phyloP scores from a whole-genome alignment of 371 early-diverging fungal genomes.

The Mortierella sp. region DNA sequence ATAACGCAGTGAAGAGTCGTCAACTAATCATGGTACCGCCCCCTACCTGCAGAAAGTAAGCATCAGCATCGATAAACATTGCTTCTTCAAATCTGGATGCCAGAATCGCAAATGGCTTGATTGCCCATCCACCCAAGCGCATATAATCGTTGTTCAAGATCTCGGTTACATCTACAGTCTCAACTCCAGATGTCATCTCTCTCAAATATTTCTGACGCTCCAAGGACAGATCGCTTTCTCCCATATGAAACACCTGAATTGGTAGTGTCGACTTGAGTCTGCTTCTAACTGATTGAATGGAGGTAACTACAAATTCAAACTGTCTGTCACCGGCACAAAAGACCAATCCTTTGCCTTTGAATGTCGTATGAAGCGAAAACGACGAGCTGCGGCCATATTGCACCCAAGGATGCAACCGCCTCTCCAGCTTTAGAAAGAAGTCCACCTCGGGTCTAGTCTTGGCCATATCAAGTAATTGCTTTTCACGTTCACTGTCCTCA shows the following conservation, averaged over 20 bases:
- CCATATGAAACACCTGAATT: conserved; percentile 78
- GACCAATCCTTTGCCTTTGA: conserved; percentile 73
- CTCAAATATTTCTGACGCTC: conserved; percentile 58
- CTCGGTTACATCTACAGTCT: conserved; percentile 62
- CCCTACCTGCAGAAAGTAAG: conserved; percentile 67
- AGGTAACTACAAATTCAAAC: conserved; percentile 70
- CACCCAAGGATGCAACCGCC: conserved; percentile 43
- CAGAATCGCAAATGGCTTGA: conserved; percentile 76
- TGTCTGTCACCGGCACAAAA: conserved; percentile 77
- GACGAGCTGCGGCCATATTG: conserved; percentile 33
- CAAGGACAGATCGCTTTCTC: conserved; percentile 65
- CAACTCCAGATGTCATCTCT: conserved; percentile 60
- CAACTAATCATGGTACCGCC: not conserved
- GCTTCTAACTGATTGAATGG: conserved; percentile 67
- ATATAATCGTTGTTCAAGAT: conserved; percentile 63
- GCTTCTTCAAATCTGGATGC: conserved; percentile 74
- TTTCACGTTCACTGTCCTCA: conserved; percentile 30
- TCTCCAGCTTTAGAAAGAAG: conserved; percentile 37
- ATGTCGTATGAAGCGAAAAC: conserved; percentile 34
- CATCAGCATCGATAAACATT: conserved; percentile 84
- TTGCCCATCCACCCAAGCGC: conserved; percentile 69
- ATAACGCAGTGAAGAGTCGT: not conserved
- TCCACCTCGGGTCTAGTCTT: conserved; percentile 35
- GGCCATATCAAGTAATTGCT: conserved; percentile 20
- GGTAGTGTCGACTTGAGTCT: conserved; percentile 66